Base-by-base conservation (phyloP, 2,329 filamentous ascomycete genomes). In the Fusarium pseudocircinatum region DNA sequence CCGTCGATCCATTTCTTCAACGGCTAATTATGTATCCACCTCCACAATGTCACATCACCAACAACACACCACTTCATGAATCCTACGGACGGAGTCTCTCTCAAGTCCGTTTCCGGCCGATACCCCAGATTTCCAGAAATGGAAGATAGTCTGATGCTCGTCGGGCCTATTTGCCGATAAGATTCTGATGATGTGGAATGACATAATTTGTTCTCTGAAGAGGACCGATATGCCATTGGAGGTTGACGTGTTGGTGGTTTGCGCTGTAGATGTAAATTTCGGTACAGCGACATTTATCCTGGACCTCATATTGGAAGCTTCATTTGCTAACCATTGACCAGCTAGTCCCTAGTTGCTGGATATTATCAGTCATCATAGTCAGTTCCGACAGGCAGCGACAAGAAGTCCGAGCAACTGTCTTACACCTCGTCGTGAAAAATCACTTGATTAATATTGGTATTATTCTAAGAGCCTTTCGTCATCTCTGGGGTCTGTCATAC, bases 61-160 rank as follows among this genome's bases (percentile, higher is more conserved):
- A 13, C 42, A 54, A 13, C 53, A 60, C 53, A 65, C 40, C 69
- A 71, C 63, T 39, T 49, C 52, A 20, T 6, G 49, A 34, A 52
- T 68, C 43, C 37, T 39, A 49, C 65, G 47, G 42, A n/a, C 63
- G 65, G 52, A 42, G 28, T 63, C 14, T 57, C 18, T 49, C 4
- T 15, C 40, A 24, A 72, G 30, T 58, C 69, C 69, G 69, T 50
- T 69, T 62, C 69, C 68, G 68, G 57, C 53, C 63, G 57, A 71
- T 62, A 67, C 49, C 63, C 57, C 69, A 50, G 57, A 24, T 52
- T 52, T 71, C 61, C 37, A 15, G 24, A 50, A 47, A 15, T 6
- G 11, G 24, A 64, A 26, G n/a, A 12, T 4, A 26, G 18, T 46
- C 28, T 46, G 34, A n/a, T 30, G 4, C 7, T 28, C 24, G 7